A percentile compares a stretch with the other conserved stretches of the same genome.
phyloP scores from a whole-genome alignment of 257 asterid species.

The Plantago elongata region DNA sequence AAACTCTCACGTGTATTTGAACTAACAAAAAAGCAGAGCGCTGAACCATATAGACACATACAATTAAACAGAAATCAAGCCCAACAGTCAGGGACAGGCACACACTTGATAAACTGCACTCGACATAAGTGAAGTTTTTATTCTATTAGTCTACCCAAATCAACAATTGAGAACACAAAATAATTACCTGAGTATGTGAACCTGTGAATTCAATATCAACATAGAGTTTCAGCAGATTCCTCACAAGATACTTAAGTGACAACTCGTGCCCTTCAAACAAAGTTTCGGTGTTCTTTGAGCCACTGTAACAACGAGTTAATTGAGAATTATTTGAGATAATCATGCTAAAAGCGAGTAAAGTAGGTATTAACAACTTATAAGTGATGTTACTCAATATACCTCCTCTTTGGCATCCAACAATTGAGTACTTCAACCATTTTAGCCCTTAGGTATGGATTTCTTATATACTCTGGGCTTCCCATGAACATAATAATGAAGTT shows the following conservation, averaged over 20 bases:
- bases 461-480: constrained; percentile 89
- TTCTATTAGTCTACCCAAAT: not conserved
- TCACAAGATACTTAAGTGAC: constrained; percentile 83
- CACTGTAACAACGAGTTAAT: constrained; percentile 39
- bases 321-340: constrained; percentile 3
- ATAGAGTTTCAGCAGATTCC: constrained; percentile 84
- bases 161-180: constrained; percentile 15
- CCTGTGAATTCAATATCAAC: constrained; percentile 99
- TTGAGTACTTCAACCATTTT: constrained; percentile 99
- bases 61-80: not conserved
- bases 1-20: not conserved
- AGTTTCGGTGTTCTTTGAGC: constrained; percentile 78
- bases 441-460: constrained; percentile 94
- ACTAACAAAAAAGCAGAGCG: not conserved
- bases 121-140: not conserved
- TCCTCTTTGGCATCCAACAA: constrained; percentile 94
- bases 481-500: constrained; percentile 98
- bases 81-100: not conserved
- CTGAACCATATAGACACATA: not conserved
- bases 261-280: constrained; percentile 89
- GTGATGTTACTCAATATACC: constrained; percentile 33
- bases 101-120: not conserved
- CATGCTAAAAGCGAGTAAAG: not conserved
- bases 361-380: constrained; percentile 1
- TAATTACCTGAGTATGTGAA: constrained; percentile 92